Evolutionary conservation across 2,329 filamentous ascomycete species (phyloP).

Genomic region (Fusarium ambrosium): DNA sequence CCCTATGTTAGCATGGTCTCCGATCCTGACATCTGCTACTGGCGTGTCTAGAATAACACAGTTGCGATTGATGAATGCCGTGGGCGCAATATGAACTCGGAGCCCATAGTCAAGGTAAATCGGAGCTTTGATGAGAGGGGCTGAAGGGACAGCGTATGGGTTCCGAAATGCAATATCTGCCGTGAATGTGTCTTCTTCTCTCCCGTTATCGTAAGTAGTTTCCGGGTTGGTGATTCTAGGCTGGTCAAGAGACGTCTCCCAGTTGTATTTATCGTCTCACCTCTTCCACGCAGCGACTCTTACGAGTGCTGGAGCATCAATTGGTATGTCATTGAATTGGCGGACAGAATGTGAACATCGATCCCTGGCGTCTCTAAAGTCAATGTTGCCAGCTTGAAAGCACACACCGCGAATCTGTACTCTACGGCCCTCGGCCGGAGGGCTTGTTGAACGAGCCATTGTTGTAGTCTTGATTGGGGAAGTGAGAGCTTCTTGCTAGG

Average conservation of each 20-base stretch:
- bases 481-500: not conserved
- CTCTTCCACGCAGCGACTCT: conserved; percentile 11
- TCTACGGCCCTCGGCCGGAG: not conserved
- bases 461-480: not conserved
- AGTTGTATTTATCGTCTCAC: not conserved
- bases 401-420: not conserved
- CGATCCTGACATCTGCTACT: conserved; percentile 4
- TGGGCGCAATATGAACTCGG: conserved; percentile 1
- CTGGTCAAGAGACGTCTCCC: not conserved
- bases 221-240: not conserved
- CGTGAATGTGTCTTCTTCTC: not conserved
- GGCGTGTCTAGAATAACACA: conserved; percentile 12
- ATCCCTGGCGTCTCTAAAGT: not conserved
- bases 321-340: not conserved
- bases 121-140: conserved; percentile 5
- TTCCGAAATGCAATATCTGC: conserved; percentile 9
- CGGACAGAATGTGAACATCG: not conserved
- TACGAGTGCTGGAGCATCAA: not conserved
- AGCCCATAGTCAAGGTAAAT: conserved; percentile 9
- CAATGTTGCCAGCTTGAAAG: conserved; percentile 2
- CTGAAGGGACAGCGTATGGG: not conserved
- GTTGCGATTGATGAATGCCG: conserved; percentile 6
- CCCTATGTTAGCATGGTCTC: conserved; percentile 11
- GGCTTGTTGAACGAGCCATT: not conserved
- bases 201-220: not conserved